Base-by-base conservation (phyloP, 2,329 filamentous ascomycete genomes). In the Ophiocordyceps robertsii region DNA sequence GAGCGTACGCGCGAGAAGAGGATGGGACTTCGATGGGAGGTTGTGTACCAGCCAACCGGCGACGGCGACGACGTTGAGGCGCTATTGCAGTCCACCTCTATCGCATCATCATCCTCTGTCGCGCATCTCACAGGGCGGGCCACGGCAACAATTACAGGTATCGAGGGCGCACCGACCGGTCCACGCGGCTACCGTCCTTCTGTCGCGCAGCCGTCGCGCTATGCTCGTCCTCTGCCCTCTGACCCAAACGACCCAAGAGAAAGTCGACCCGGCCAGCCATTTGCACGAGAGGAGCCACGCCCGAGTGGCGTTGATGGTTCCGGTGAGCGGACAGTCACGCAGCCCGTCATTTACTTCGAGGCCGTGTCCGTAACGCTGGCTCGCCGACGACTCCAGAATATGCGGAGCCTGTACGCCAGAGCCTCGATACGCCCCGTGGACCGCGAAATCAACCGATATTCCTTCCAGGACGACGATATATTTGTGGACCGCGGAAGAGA, bases 401-500 rank as follows among this genome's bases (percentile, higher is more conserved):
- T 78, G 56, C 63, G 57, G 13, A 60, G 62, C 16, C 67, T 66
- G 48, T 73, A 73, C 58, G 65, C 65, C 8, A 57, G 53, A 29
- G 61, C 69, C 37, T 53, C 54, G 24, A 46, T 58, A 17, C 60
- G 67, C 12, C 62, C 68, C 37, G 51, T 68, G 32, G 69, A 68
- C 47, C 57, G 66, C 46, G 62, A 69, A 41, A 75, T 75, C 61
- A 78, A 84, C 55, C 70, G 83, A 29, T 87, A 85, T 56, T 82
- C 80, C 0, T 88, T 88, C 51, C 82, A 87, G 57, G 66, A 79
- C 43, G 70, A 68, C 1, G 75, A 80, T 46, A 55, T 61, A 6
- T 77, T 88, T 42, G 81, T 88, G 37, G 82, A 88, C 56, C 71
- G 80, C 42, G 84, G 83, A 13, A 76, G 76, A 14, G 84, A 88